phyloP scores from a whole-genome alignment of 2,329 filamentous ascomycete genomes.

The Nemania serpens region DNA sequence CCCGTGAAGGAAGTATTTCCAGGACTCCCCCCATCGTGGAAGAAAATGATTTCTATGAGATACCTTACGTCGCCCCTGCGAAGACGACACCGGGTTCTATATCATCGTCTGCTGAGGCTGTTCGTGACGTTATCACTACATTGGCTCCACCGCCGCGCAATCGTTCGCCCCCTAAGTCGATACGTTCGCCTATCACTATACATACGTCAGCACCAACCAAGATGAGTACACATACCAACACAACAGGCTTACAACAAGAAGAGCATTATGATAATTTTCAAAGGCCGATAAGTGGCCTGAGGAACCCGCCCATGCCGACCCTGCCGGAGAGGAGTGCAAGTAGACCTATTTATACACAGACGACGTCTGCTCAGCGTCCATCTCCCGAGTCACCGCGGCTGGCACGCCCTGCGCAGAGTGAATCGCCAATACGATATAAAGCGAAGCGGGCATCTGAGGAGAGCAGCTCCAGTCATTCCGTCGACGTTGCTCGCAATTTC shows the following conservation, averaged over 20 bases:
- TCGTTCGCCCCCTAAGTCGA: constrained; percentile 28
- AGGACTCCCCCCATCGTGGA: constrained; percentile 49
- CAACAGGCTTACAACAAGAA: constrained; percentile 23
- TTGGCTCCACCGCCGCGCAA: constrained; percentile 30
- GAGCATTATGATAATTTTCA: constrained; percentile 34
- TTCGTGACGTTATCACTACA: constrained; percentile 19
- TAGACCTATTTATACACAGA: constrained; percentile 31
- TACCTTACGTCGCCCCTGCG: constrained; percentile 13
- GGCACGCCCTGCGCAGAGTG: constrained; percentile 50
- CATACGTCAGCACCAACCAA: constrained; percentile 30
- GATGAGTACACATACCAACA: constrained; percentile 30
- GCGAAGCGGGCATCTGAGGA: constrained; percentile 64
- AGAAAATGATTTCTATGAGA: constrained; percentile 36
- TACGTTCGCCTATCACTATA: constrained; percentile 12
- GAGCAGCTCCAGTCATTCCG: constrained; percentile 51
- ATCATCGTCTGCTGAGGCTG: constrained; percentile 21
- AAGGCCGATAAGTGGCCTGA: constrained; percentile 29
- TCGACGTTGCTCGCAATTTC: constrained; percentile 70
- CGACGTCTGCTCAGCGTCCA: constrained; percentile 26
- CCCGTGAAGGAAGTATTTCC: constrained; percentile 48
- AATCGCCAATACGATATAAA: constrained; percentile 58
- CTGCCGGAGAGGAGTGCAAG: constrained; percentile 40
- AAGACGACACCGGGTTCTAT: constrained; percentile 29
- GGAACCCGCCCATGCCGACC: constrained; percentile 38
- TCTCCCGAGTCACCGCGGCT: constrained; percentile 39